Conservation (phyloP, 192 early-diverging fungal species). For the Pecoramyces ruminantium region DNA sequence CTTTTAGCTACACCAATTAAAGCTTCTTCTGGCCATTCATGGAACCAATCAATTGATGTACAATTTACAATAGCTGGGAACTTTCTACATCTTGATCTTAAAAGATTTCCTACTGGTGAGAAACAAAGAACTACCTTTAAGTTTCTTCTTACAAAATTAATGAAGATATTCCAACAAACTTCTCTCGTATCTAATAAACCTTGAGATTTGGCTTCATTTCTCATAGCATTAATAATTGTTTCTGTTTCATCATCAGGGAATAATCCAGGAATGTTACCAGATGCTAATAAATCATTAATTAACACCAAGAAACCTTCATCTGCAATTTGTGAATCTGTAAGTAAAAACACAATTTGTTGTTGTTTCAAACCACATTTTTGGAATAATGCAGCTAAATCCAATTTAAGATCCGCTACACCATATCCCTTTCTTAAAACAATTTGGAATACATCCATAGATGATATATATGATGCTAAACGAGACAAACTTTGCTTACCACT, state of each 20-base stretch:
- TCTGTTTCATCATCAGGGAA: constrained; percentile 54
- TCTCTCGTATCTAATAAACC: constrained; percentile 43
- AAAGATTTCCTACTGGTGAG: constrained; percentile 43
- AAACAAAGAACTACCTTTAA: constrained; percentile 47
- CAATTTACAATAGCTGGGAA: constrained; percentile 38
- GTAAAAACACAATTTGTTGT: constrained; percentile 39
- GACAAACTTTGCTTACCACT: constrained; percentile 41
- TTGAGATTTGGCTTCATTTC: constrained; percentile 37
- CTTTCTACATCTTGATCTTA: constrained; percentile 36
- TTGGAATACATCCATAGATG: constrained; percentile 50
- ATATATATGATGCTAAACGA: constrained; percentile 41
- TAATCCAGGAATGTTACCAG: constrained; percentile 46
- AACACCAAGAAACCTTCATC: constrained; percentile 48
- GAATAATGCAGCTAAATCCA: constrained; percentile 31
- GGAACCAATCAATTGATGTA: constrained; percentile 51
- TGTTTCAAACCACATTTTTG: constrained; percentile 43
- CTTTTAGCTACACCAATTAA: constrained; percentile 37
- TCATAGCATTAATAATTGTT: constrained; percentile 40
- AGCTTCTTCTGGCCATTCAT: constrained; percentile 30
- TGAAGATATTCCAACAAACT: constrained; percentile 50
- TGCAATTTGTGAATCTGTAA: constrained; percentile 44
- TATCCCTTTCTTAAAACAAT: constrained; percentile 47
- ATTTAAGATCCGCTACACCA: constrained; percentile 31
- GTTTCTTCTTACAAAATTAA: constrained; percentile 28
- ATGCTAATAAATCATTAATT: constrained; percentile 46